Evolutionary conservation across 805 yeast species (phyloP), one percentile per base, ranked within the genome.

Genomic region (Suhomyces pyralidae): DNA sequence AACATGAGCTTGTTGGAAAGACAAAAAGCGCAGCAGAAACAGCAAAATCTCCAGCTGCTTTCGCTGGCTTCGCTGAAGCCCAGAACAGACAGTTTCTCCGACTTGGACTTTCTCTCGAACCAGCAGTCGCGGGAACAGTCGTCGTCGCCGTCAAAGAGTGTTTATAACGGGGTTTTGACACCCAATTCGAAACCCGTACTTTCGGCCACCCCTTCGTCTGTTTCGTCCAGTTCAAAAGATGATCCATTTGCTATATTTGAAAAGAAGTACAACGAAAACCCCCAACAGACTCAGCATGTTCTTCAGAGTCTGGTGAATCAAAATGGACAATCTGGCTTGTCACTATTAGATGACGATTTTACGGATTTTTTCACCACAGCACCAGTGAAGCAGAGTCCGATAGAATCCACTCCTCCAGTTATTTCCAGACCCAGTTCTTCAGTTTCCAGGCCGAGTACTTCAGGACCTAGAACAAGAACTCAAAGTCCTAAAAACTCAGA

Each of bases 301-400:
- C 26, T 7, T n/a, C n/a, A n/a, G n/a, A n/a, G n/a, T n/a, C n/a
- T n/a, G n/a, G n/a, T n/a, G n/a, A 22, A 3, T 20, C 26, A 12
- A 14, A 10, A 9, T 12, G 14, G 19, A 19, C 15, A 22, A 30
- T 28, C 44, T 26, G 28, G 51, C 14, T 46, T 54, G 45, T 47
- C 56, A 10, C 61, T 75, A 48, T 54, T 75, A 38, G 80, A 74
- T 48, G 81, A 75, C 38, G 80, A 75, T 1, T 76, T 76, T 52
- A 71, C 72, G 1, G 80, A 76, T 57, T 74, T 46, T n/a, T 17
- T 24, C 14, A 20, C 26, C 14, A 20, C 26, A 14, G 7, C 42
- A 7, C 45, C 45, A 42, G 30, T 19, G 10, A 26, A 14, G 10
- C 32, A 28, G 20, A 43, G 34, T 25, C 28, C 48, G 5, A 32